These are phyloP conservation scores for Colletotrichum agaves DNA, from an alignment of 2,329 filamentous ascomycete genomes.

Conservation along the genomic window DNA sequence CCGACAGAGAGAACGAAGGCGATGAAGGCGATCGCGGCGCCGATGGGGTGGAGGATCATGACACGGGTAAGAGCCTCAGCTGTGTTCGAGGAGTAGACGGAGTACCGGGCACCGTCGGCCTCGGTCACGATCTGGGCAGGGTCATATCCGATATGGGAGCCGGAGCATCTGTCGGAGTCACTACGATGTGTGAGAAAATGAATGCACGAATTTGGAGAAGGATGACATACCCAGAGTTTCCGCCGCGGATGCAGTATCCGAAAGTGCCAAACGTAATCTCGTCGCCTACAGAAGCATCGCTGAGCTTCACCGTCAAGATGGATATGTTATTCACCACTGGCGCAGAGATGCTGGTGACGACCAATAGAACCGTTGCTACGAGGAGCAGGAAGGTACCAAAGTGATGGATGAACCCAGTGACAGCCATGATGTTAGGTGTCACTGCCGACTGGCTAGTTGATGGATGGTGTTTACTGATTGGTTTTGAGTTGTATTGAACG, in stretches of 20 bases:
- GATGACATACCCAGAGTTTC: conserved; percentile 40
- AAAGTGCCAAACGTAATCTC: conserved; percentile 68
- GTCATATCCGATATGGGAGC: conserved; percentile 64
- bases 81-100: conserved; percentile 54
- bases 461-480: neutral
- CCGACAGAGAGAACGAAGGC: conserved; percentile 66
- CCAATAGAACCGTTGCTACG: conserved; percentile 63
- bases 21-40: conserved; percentile 66
- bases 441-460: conserved; percentile 13
- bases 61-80: conserved; percentile 63
- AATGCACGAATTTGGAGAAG: neutral
- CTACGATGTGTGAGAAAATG: conserved; percentile 32
- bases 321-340: conserved; percentile 67
- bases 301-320: conserved; percentile 63
- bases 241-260: conserved; percentile 62
- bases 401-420: conserved; percentile 64
- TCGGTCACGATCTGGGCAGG: conserved; percentile 57
- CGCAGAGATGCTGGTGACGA: conserved; percentile 68
- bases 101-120: conserved; percentile 53
- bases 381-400: conserved; percentile 69
- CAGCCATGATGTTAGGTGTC: conserved; percentile 53
- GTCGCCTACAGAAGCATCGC: conserved; percentile 46
- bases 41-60: conserved; percentile 72
- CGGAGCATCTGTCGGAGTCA: conserved; percentile 59
- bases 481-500: neutral